Evolutionary conservation across 148 eudicot species (phyloP).

Genomic region (Bassia scoparia): DNA sequence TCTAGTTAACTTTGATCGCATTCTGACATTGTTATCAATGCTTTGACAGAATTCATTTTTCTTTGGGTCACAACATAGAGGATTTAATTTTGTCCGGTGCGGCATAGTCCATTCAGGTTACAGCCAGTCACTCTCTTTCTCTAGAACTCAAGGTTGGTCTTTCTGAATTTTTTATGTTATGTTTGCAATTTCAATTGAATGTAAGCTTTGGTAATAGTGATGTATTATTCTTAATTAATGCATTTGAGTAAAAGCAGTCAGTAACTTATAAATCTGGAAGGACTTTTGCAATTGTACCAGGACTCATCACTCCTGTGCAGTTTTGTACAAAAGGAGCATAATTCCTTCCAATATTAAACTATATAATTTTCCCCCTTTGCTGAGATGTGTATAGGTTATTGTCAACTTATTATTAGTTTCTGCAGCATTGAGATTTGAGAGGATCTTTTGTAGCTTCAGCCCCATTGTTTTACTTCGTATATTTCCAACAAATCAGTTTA

Average conservation of each 20-base stretch:
- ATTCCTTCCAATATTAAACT: neutral
- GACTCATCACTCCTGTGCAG: neutral
- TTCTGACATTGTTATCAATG: neutral
- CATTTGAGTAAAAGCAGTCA: too few relatives aligned
- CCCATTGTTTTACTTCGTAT: too few relatives aligned
- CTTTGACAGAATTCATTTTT: neutral
- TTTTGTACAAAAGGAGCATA: neutral
- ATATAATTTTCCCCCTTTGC: neutral
- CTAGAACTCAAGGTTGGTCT: conserved; percentile 7
- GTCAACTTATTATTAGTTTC: neutral
- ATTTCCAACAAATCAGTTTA: neutral
- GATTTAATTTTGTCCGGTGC: neutral
- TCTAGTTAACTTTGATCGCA: too few relatives aligned
- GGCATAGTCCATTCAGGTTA: neutral
- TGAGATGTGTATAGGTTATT: neutral
- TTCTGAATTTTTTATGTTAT: neutral
- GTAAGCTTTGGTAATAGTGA: neutral
- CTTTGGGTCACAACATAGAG: neutral
- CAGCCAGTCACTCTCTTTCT: neutral
- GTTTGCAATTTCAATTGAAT: neutral
- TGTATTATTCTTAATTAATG: neutral
- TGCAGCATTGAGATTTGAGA: neutral
- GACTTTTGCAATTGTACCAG: neutral
- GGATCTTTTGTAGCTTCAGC: neutral
- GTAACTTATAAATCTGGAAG: neutral